These are phyloP conservation scores for Fallopia convolvulus DNA, from an alignment of 148 eudicot species.

Conservation along the genomic window DNA sequence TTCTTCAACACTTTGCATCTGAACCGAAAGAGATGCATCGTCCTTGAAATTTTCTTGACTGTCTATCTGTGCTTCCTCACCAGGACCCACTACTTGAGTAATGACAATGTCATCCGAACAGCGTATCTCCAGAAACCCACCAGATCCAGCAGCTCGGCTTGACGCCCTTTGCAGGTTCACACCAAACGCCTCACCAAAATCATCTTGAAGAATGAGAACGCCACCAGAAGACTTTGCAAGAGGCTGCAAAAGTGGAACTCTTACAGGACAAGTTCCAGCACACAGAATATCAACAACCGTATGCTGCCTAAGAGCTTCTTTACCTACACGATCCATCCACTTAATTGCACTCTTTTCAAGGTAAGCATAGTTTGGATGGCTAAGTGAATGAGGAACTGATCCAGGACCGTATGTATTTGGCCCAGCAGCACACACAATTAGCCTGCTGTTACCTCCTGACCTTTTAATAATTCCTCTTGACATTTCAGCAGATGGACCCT, in stretches of 20 bases:
- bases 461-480: conserved; percentile 75
- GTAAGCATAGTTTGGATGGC: conserved; percentile 83
- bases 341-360: conserved; percentile 76
- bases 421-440: conserved; percentile 87
- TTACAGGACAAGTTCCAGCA: conserved; percentile 90
- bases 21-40: conserved; percentile 60
- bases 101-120: conserved; percentile 62
- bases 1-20: conserved; percentile 89
- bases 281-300: conserved; percentile 79
- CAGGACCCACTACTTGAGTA: conserved; percentile 82
- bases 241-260: conserved; percentile 81
- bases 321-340: conserved; percentile 92
- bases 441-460: conserved; percentile 70
- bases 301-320: conserved; percentile 64
- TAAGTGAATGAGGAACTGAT: conserved; percentile 71
- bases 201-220: conserved; percentile 79
- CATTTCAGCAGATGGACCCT: conserved; percentile 84
- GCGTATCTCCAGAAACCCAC: conserved; percentile 76
- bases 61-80: conserved; percentile 75
- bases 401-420: conserved; percentile 92
- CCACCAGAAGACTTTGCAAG: conserved; percentile 88
- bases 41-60: conserved; percentile 64
- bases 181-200: conserved; percentile 97
- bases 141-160: conserved; percentile 74
- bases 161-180: conserved; percentile 92